Base-by-base conservation (phyloP, 768 basidiomycete species). In the Tephrocybe rancida region DNA sequence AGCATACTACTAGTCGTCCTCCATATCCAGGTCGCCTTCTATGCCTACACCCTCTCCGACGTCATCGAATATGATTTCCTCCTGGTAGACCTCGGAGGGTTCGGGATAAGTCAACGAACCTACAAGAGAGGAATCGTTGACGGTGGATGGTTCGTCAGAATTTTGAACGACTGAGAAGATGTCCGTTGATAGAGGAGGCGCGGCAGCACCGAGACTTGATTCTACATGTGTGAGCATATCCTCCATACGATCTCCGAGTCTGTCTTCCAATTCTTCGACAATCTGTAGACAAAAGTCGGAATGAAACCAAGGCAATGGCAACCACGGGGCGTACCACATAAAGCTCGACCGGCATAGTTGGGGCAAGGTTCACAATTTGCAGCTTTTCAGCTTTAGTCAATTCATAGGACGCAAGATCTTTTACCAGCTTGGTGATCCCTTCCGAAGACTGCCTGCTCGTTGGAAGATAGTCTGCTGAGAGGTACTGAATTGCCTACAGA, bases 361-460 rank as follows among this genome's bases (percentile, higher is more conserved):
- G 95, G 0, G 87, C 88, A 5, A 96, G 78, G 64, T 98, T 97
- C n/a, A 92, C 86, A 30, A 97, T 79, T 64, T 95, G 92, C 3
- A 97, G 77, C 64, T 95, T 94, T 76, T 98, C 95, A 2, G 89
- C 84, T 62, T 95, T 97, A 1, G 94, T 95, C 56, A 98, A 74
- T 29, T 81, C 78, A 57, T 84, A 89, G 18, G 82, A 73, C 2
- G 82, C 80, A 9, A 98, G 82, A 34, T 74, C 74, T 52, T 83
- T 81, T 16, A 89, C 83, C 11, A 97, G 84, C 51, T 75, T 74
- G 0, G 82, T 70, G 51, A 96, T 82, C 11, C 83, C 79, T 47
- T 80, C 78, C 1, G 81, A 73, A 1, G 84, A 85, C 68, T 96
- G 94, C 8, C 77, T 67, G 0, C 70, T 65, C 0, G 85, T 87